Percentiles rank a stretch among this genome's conserved stretches.
phyloP scores from a whole-genome alignment of 352 stramenopile genomes.

The Thraustochytrium striatum region DNA sequence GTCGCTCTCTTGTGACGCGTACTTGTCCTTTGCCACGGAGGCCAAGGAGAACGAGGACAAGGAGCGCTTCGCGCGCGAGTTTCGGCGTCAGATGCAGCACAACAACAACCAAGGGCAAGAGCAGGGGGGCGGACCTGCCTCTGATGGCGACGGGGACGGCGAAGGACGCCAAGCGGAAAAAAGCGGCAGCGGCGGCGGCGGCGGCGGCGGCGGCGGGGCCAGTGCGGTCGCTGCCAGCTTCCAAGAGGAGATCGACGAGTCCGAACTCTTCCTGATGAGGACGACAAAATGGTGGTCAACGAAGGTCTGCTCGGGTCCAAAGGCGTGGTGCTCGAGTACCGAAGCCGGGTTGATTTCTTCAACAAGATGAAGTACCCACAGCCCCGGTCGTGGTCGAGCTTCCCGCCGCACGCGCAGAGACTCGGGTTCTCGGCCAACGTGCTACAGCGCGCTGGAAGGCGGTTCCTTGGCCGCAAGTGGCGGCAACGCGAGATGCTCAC shows the following conservation, averaged over 20 bases:
- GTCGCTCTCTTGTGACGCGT: constrained; percentile 13
- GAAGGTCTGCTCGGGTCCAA: not conserved
- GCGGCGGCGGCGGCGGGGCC: no score
- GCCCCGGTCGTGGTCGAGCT: constrained; percentile 4
- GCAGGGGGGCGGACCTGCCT: not conserved
- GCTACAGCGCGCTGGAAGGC: constrained; percentile 6
- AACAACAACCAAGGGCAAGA: not conserved
- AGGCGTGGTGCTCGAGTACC: constrained; percentile 33
- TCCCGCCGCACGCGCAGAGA: constrained; percentile 12
- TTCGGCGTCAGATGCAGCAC: not conserved
- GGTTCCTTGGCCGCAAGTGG: constrained; percentile 25
- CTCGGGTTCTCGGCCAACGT: constrained; percentile 1
- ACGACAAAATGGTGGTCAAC: not conserved
- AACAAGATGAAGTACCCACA: not conserved
- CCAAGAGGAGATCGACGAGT: no score
- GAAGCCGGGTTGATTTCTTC: not conserved
- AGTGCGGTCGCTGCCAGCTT: no score
- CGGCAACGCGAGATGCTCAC: constrained; percentile 34
- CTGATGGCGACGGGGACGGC: not conserved
- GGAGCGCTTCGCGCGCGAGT: not conserved
- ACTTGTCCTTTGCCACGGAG: constrained; percentile 37
- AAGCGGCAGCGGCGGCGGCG: no score
- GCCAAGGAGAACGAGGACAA: constrained; percentile 15
- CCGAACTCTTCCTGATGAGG: not conserved
- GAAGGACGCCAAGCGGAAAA: no score